phyloP scores from a whole-genome alignment of 2,329 filamentous ascomycete species.

The Alternaria solani region DNA sequence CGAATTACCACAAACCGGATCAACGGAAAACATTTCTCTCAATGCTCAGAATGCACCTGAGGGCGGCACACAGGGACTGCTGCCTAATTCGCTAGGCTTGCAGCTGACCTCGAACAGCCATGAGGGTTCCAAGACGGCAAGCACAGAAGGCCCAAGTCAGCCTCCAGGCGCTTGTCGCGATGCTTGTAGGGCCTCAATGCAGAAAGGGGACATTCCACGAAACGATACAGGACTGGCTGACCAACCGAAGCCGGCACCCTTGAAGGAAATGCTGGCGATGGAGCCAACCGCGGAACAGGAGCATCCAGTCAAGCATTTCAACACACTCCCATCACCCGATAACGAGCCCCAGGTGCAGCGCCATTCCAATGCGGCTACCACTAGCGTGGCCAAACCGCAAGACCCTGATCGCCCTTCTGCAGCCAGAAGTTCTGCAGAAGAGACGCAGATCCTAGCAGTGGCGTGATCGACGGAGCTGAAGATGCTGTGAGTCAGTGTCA shows the following conservation, averaged over 20 bases:
- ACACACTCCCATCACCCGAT: neutral
- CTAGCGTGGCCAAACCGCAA: neutral
- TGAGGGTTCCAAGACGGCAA: neutral
- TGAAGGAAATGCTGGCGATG: neutral
- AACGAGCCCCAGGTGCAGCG: neutral
- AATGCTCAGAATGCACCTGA: neutral
- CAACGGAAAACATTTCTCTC: neutral
- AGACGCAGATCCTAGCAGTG: neutral
- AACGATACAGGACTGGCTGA: neutral
- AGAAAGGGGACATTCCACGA: neutral
- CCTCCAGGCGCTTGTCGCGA: neutral
- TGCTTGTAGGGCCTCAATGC: neutral
- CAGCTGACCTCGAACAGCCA: neutral
- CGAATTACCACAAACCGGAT: neutral
- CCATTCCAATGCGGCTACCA: neutral
- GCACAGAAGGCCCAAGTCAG: neutral
- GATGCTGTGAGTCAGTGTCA: neutral
- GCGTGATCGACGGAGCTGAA: neutral
- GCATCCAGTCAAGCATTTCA: neutral
- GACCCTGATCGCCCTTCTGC: constrained; percentile 2
- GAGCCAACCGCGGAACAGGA: neutral
- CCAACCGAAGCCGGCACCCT: neutral
- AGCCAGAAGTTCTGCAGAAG: neutral
- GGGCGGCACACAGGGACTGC: neutral
- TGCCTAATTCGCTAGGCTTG: neutral